Evolutionary conservation across 805 yeast species (phyloP).

Genomic region (Sungouiozyma intestinalis): DNA sequence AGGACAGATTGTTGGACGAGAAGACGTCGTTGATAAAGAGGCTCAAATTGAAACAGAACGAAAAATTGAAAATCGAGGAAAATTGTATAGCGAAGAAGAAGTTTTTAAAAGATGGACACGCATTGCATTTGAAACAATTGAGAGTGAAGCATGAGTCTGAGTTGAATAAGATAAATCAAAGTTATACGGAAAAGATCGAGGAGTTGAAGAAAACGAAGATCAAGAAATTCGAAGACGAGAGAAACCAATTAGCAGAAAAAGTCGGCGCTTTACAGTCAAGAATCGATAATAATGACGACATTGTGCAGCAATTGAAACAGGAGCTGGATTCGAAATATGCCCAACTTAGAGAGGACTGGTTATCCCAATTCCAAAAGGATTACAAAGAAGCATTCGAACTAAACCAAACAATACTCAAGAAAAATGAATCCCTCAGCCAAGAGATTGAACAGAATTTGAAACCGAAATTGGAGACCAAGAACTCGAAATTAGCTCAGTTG

Average conservation of each 20-base stretch:
- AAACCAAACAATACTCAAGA: slow-evolving; percentile 16
- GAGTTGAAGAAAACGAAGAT: slow-evolving; percentile 29
- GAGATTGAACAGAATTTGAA: slow-evolving; percentile 9
- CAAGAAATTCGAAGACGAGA: slow-evolving; percentile 24
- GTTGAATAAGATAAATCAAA: slow-evolving; percentile 27
- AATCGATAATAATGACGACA: slow-evolving; percentile 15
- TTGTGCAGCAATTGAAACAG: slow-evolving; percentile 8
- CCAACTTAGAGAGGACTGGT: slow-evolving; percentile 17
- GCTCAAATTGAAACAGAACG: slow-evolving; percentile 25
- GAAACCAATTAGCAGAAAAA: slow-evolving; percentile 19
- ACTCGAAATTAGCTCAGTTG: slow-evolving; percentile 6
- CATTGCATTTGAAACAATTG: slow-evolving; percentile 26
- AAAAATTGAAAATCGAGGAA: slow-evolving; percentile 23
- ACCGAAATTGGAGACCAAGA: slow-evolving; percentile 8
- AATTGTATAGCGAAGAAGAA: slow-evolving; percentile 19
- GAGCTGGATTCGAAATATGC: slow-evolving; percentile 14
- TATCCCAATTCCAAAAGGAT: slow-evolving; percentile 16
- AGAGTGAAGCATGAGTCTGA: slow-evolving; percentile 31
- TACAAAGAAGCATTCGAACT: slow-evolving; percentile 24
- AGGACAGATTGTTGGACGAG: slow-evolving; percentile 23
- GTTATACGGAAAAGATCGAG: slow-evolving; percentile 31
- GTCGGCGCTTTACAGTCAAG: slow-evolving; percentile 25
- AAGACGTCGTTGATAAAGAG: slow-evolving; percentile 18
- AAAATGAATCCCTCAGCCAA: slow-evolving; percentile 18
- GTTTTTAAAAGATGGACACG: slow-evolving; percentile 24